Conservation (phyloP, 208 protist genomes). For the Wallacemonas collosoma region DNA sequence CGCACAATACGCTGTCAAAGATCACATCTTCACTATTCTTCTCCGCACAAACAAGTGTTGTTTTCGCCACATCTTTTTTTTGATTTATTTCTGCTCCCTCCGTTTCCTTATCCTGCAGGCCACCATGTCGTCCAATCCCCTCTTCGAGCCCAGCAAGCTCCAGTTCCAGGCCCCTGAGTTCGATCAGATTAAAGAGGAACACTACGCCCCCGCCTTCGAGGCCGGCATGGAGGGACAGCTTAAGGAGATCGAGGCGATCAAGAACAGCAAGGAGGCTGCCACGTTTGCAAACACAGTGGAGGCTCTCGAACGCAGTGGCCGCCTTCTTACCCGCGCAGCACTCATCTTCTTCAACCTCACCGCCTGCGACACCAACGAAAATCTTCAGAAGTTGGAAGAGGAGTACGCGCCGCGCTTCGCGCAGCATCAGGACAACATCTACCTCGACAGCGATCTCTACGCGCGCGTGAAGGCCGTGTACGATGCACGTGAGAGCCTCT, state of each 20-base stretch:
- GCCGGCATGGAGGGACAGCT: slow-evolving; percentile 45
- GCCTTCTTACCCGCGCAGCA: slow-evolving; percentile 29
- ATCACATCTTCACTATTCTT: background rate
- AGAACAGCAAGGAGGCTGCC: slow-evolving; percentile 28
- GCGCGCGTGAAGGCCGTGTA: slow-evolving; percentile 42
- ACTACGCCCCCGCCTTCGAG: slow-evolving; percentile 56
- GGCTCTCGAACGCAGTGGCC: slow-evolving; percentile 46
- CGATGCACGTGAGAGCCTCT: slow-evolving; percentile 23
- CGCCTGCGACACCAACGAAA: too few relatives aligned
- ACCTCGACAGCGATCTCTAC: slow-evolving; percentile 46
- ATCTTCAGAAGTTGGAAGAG: slow-evolving; percentile 46
- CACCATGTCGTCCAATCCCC: slow-evolving; percentile 31
- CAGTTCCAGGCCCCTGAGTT: slow-evolving; percentile 49
- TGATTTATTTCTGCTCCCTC: background rate
- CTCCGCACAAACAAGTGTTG: background rate
- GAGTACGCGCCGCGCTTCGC: slow-evolving; percentile 40
- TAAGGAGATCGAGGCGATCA: slow-evolving; percentile 47
- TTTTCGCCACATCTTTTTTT: slow-evolving; percentile 1
- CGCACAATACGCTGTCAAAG: background rate
- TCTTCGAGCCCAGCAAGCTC: slow-evolving; percentile 40
- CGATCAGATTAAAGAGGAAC: slow-evolving; percentile 37
- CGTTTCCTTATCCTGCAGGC: background rate
- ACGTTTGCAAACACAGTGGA: slow-evolving; percentile 58
- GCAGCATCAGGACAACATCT: slow-evolving; percentile 44
- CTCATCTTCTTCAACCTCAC: too few relatives aligned